Conservation (phyloP, 2,329 filamentous ascomycete species). For the Penicillium sp. region DNA sequence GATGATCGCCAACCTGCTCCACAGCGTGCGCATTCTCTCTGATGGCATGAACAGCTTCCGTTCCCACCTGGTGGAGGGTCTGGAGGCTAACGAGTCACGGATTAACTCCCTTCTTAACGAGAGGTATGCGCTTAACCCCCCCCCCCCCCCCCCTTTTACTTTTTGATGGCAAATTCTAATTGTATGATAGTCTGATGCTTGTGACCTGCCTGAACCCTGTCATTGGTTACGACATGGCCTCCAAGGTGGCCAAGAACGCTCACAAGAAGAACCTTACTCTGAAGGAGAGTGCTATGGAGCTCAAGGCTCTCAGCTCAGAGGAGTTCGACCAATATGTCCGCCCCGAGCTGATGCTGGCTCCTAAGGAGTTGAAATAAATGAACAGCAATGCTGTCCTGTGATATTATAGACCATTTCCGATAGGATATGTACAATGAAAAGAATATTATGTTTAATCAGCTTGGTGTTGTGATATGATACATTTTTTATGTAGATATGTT, state of each 20-base stretch:
- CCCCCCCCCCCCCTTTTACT: conserved; percentile 1
- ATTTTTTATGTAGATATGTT: background rate
- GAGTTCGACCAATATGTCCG: conserved; percentile 89
- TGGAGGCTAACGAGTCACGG: conserved; percentile 91
- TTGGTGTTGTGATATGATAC: background rate
- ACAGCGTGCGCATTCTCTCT: conserved; percentile 82
- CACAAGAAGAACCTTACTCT: conserved; percentile 97
- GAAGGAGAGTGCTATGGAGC: conserved; percentile 90
- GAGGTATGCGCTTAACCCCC: conserved; percentile 60
- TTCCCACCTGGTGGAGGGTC: conserved; percentile 83
- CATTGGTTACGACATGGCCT: conserved; percentile 96
- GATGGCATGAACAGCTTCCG: conserved; percentile 96
- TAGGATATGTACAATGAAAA: conserved; percentile 26
- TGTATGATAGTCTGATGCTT: conserved; percentile 75
- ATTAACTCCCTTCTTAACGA: conserved; percentile 90
- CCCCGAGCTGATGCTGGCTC: conserved; percentile 93
- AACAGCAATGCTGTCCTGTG: conserved; percentile 15
- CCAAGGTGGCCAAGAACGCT: conserved; percentile 96
- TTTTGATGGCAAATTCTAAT: conserved; percentile 21
- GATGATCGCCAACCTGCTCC: conserved; percentile 90
- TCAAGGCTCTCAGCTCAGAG: conserved; percentile 80
- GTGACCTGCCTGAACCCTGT: conserved; percentile 97
- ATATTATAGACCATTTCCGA: conserved; percentile 20
- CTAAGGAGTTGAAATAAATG: conserved; percentile 63
- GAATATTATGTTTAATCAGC: conserved; percentile 13